Evolutionary conservation across 495 filamentous ascomycete species (phyloP).

Genomic region (Chaetomidium leptoderma): DNA sequence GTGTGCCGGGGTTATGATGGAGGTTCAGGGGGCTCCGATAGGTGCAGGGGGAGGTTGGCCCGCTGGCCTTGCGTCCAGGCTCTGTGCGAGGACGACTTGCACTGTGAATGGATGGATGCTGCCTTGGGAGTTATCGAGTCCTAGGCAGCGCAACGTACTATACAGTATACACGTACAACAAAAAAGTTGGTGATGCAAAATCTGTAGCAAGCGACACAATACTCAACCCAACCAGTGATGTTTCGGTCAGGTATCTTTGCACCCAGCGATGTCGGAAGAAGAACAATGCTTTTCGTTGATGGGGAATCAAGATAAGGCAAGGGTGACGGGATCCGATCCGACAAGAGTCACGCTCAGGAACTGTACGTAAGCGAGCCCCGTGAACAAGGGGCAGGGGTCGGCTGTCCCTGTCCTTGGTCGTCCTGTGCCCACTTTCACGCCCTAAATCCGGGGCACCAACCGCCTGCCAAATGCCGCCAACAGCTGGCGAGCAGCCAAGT

Average conservation of each 20-base stretch:
- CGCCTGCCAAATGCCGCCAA: not conserved
- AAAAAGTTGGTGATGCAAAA: not conserved
- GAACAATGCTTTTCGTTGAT: not conserved
- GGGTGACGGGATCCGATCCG: conserved; percentile 5
- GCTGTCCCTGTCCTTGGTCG: not conserved
- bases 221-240: not conserved
- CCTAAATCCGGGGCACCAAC: not conserved
- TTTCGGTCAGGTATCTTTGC: not conserved
- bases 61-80: conserved; percentile 1
- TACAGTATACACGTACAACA: not conserved
- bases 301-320: not conserved
- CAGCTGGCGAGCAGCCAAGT: conserved; percentile 1
- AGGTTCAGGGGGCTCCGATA: conserved; percentile 22
- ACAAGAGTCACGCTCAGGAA: not conserved
- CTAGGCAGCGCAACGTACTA: not conserved
- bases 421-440: not conserved
- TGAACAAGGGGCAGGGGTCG: conserved; percentile 14
- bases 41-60: conserved; percentile 6
- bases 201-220: not conserved
- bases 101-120: conserved; percentile 7
- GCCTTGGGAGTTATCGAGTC: conserved; percentile 7
- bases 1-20: conserved; percentile 6
- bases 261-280: conserved; percentile 25
- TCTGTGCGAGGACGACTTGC: conserved; percentile 1
- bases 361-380: conserved; percentile 15